Base-by-base conservation (phyloP, 768 basidiomycete species). In the Cystobasidium ongulense region DNA sequence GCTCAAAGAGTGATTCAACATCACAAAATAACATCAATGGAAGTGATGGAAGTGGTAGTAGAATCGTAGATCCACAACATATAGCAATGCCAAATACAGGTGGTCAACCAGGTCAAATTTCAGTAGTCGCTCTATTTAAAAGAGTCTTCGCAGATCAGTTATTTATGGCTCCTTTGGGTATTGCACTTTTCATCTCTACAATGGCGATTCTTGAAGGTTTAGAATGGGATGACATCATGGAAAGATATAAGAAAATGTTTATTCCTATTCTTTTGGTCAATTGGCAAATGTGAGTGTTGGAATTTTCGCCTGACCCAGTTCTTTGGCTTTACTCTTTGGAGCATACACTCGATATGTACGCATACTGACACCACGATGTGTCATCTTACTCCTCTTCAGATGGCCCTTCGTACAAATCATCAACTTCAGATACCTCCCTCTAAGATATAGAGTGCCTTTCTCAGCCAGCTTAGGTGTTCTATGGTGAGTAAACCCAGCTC, bases 71-170 rank as follows among this genome's bases (percentile, higher is more conserved):
- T 52, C 65, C 65, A 29, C 65, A 67, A 38, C 15, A 3, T 5
- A 43, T 67, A 25, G 65, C 43, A 25, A 67, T 67, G 65, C 65
- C 65, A 25, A 67, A 53, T 52, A 38, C 46, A 27, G 59, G 17
- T 13, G 63, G 65, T 11, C 38, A 67, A 29, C 65, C 65, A 89
- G 88, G 43, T 87, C 84, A 80, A 89, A 88, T 74, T 53, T 67
- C 65, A 53, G 29, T 74, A 15, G 4, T 35, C 10, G 70, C 72
- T 35, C 62, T 74, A 17, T 68, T 68, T n/a, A 74, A 74, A 57
- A 18, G 73, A 57, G 43, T 74, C 13, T 50, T 46, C 4, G 73
- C 73, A 25, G 73, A 74, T 59, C 73, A 74, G 52, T 5, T 74
- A 36, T 27, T 74, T 66, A 67, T 74, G 64, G 73, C 73, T 17